phyloP scores from a whole-genome alignment of 306 rosid genomes.

The Canavalia ensiformis region DNA sequence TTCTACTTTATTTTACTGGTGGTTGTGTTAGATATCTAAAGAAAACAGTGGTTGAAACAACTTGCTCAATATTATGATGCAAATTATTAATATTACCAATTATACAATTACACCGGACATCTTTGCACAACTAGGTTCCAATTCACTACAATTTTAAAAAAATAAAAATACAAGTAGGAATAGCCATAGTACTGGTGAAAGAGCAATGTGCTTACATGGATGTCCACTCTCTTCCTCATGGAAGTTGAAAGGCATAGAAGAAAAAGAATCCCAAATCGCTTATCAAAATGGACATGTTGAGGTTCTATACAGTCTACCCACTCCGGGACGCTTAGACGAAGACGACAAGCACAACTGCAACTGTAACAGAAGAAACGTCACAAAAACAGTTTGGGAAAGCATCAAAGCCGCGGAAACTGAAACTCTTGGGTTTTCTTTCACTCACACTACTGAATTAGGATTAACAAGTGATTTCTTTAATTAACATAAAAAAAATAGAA shows the following conservation, averaged over 20 bases:
- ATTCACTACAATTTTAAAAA: not conserved
- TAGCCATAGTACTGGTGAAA: not conserved
- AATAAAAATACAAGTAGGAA: not conserved
- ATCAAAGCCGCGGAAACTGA: not conserved
- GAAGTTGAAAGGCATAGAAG: not conserved
- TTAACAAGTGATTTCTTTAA: not conserved
- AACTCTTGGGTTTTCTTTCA: too few species aligned
- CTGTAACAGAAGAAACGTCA: slow-evolving; percentile 1
- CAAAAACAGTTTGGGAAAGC: not conserved
- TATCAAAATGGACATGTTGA: slow-evolving; percentile 37
- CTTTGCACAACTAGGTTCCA: not conserved
- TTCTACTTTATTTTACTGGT: too few species aligned
- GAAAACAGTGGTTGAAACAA: too few species aligned
- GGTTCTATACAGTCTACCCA: slow-evolving; percentile 29
- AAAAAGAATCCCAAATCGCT: not conserved
- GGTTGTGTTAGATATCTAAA: too few species aligned
- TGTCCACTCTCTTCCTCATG: not conserved
- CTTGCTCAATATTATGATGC: too few species aligned
- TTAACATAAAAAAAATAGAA: not conserved
- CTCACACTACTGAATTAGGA: not conserved
- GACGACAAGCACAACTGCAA: not conserved
- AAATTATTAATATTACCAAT: too few species aligned
- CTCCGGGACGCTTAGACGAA: slow-evolving; percentile 2
- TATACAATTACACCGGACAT: too few species aligned
- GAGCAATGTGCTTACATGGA: not conserved